Evolutionary conservation across 148 eudicot genomes (phyloP), one percentile per base, ranked within the genome.

Genomic region (Cornus controversa): DNA sequence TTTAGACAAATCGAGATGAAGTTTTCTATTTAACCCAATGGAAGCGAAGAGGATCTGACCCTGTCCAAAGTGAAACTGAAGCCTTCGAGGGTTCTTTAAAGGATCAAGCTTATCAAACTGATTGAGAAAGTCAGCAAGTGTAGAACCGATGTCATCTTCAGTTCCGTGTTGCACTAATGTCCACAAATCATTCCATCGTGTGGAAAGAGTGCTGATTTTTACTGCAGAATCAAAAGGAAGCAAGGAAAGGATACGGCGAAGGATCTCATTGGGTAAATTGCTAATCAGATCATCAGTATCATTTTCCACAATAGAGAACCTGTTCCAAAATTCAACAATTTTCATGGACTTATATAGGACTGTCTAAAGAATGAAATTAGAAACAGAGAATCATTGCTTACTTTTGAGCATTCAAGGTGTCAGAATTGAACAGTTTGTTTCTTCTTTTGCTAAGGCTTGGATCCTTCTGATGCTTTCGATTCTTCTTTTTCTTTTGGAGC

Each of bases 1-100:
- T 29, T 40, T 40, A 2, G 79, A 80, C 68, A 70, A 80, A 69
- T 75, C 79, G 18, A 80, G 78, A 75, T 67, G 74, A 40, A 80
- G 78, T 65, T 80, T 69, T 42, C 37, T 75, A 23, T 75, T 37
- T 25, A 72, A 66, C 6, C 70, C 78, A 1, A 64, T 74, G 34
- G 74, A 28, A 9, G 82, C 82, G 5, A 24, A 28, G 8, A 74
- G 45, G 25, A 57, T 27, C 22, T 27, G 11, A 23, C 36, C 26
- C 8, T 54, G 14, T 8, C 20, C 23, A 27, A 66, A 50, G 66
- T 80, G 74, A 65, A 34, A 80, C 28, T 36, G 74, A 37, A 80
- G 78, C 23, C 75, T 69, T 68, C 69, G 45, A 16, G 75, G 79
- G 9, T n/a, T n/a, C 7, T 28, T 40, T 34, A 69, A 24, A 16